These are phyloP conservation scores for Starmera caribaea DNA, from an alignment of 805 yeast genomes.

Conservation along the genomic window DNA sequence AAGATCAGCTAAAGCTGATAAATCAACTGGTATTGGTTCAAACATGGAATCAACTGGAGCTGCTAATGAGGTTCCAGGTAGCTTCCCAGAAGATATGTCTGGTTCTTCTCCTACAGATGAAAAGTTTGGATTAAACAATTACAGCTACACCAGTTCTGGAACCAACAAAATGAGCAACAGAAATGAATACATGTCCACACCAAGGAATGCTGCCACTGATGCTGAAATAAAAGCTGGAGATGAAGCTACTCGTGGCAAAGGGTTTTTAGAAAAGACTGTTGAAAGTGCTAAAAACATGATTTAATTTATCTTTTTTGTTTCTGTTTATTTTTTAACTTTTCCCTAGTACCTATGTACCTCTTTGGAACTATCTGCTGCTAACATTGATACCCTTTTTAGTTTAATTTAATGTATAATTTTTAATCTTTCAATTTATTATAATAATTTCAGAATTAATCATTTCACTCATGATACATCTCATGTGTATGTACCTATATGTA, in stretches of 20 bases:
- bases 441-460: no score
- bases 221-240: slow-evolving; percentile 8
- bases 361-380: no score
- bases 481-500: no score
- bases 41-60: neutral
- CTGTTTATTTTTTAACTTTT: slow-evolving; percentile 3
- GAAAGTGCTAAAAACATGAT: slow-evolving; percentile 11
- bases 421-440: no score
- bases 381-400: no score
- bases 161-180: neutral
- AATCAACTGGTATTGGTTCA: neutral
- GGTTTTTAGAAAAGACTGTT: slow-evolving; percentile 4
- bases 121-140: neutral
- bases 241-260: slow-evolving; percentile 7
- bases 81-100: slow-evolving; percentile 4
- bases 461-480: no score
- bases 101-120: slow-evolving; percentile 5
- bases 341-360: no score
- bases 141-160: neutral
- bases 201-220: neutral
- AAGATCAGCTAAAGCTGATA: neutral
- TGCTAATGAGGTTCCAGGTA: neutral
- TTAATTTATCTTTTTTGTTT: no score
- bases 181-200: neutral
- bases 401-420: no score